Evolutionary conservation across 1,284 basidiomycete species (phyloP).

Genomic region (Pseudozyma thailandica): DNA sequence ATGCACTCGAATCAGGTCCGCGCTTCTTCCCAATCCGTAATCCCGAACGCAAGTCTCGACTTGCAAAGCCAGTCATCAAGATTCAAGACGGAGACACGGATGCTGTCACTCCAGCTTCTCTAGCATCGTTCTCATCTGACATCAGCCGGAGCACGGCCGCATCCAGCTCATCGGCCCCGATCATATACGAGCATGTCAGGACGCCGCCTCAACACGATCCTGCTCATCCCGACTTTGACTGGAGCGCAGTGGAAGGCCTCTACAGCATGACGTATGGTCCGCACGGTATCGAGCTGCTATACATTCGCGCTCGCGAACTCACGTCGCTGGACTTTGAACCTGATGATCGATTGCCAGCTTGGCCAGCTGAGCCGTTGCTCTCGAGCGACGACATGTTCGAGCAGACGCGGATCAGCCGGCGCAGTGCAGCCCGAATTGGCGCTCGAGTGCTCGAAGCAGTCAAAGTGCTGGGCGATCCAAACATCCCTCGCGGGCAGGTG

Average conservation of each 20-base stretch:
- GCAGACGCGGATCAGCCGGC: slow-evolving; percentile 40
- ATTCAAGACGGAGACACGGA: not conserved
- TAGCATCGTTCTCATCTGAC: slow-evolving; percentile 9
- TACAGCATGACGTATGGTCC: slow-evolving; percentile 58
- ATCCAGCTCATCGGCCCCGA: slow-evolving; percentile 1
- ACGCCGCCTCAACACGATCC: slow-evolving; percentile 41
- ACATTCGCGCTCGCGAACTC: slow-evolving; percentile 48
- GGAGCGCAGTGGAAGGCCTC: slow-evolving; percentile 46
- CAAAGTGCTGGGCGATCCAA: slow-evolving; percentile 54
- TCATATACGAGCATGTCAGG: slow-evolving; percentile 19
- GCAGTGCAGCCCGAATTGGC: slow-evolving; percentile 28
- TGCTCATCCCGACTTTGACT: slow-evolving; percentile 48
- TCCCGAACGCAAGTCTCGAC: slow-evolving; percentile 13
- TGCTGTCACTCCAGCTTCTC: slow-evolving; percentile 2
- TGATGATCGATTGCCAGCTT: slow-evolving; percentile 23
- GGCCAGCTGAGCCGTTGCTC: slow-evolving; percentile 50
- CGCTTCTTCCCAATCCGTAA: slow-evolving; percentile 28
- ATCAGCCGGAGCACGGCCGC: not conserved
- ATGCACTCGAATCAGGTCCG: slow-evolving; percentile 18
- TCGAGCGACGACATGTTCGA: slow-evolving; percentile 46
- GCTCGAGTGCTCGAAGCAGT: slow-evolving; percentile 50
- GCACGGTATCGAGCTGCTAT: slow-evolving; percentile 53
- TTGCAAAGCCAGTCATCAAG: slow-evolving; percentile 1
- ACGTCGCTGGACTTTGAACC: slow-evolving; percentile 51
- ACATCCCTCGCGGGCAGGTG: slow-evolving; percentile 53